Conservation (phyloP, 2,329 filamentous ascomycete species). For the Diplodia mutila region DNA sequence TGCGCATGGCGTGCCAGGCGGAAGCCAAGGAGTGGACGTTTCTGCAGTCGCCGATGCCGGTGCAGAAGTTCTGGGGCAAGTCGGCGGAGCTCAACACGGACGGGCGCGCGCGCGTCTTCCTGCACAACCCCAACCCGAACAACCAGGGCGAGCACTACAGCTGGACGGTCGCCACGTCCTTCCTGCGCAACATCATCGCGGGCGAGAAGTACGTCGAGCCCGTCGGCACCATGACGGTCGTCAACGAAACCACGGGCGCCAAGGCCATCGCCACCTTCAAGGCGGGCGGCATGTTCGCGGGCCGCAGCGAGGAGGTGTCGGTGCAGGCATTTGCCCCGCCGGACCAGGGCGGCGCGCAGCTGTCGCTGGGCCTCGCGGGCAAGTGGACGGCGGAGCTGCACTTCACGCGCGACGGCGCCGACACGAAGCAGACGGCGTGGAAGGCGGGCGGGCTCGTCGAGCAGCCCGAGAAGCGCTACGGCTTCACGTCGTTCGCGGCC, state of each 20-base stretch:
- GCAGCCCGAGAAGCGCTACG: conserved; percentile 79
- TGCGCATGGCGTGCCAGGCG: conserved; percentile 90
- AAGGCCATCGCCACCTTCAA: conserved; percentile 91
- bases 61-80: conserved; percentile 99
- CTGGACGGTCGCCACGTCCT: conserved; percentile 86
- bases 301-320: conserved; percentile 84
- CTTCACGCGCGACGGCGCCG: conserved; percentile 64
- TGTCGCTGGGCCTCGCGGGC: conserved; percentile 71
- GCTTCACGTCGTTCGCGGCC: conserved; percentile 84
- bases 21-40: conserved; percentile 86
- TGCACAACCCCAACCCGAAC: conserved; percentile 55
- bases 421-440: conserved; percentile 74
- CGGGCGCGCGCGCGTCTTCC: conserved; percentile 76
- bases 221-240: conserved; percentile 83
- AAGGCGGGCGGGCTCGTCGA: conserved; percentile 75
- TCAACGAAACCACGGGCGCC: conserved; percentile 80
- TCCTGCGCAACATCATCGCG: conserved; percentile 93
- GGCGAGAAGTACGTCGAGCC: conserved; percentile 98
- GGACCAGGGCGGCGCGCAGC: conserved; percentile 66
- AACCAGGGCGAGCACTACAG: conserved; percentile 77
- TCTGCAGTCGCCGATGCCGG: conserved; percentile 82
- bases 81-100: conserved; percentile 93
- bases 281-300: conserved; percentile 95
- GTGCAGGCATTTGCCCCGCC: conserved; percentile 64
- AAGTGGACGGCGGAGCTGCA: conserved; percentile 82